phyloP scores from a whole-genome alignment of 495 filamentous ascomycete genomes.

The Penicillium maclennaniae region DNA sequence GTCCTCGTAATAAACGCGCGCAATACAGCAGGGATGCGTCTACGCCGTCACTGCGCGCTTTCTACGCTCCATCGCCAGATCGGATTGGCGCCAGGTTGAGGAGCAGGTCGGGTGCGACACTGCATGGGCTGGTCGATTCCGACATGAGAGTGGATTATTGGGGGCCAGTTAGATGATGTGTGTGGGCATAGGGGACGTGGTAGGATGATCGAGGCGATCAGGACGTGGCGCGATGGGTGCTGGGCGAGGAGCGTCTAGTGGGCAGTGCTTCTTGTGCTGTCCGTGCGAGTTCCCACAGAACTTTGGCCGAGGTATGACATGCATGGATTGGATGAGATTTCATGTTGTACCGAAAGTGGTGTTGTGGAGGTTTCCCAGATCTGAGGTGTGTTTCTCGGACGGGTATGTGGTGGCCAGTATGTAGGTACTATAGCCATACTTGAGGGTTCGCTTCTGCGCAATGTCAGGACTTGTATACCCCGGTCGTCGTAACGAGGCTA shows the following conservation, averaged over 20 bases:
- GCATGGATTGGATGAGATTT: constrained; percentile 11
- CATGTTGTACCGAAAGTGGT: constrained; percentile 8
- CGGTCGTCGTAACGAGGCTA: too few relatives aligned
- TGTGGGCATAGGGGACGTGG: neutral
- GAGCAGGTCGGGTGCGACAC: constrained; percentile 27
- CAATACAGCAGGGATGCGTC: neutral
- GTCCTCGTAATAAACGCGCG: neutral
- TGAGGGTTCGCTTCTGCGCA: too few relatives aligned
- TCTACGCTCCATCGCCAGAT: constrained; percentile 1
- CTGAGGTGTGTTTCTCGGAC: neutral
- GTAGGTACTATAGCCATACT: too few relatives aligned
- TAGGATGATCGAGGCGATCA: neutral
- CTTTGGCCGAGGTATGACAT: constrained; percentile 23
- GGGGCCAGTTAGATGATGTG: neutral
- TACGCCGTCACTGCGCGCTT: neutral
- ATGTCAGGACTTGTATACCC: too few relatives aligned
- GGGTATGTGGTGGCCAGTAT: too few relatives aligned
- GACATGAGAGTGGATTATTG: constrained; percentile 9
- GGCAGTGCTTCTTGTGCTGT: constrained; percentile 5
- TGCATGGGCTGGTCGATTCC: constrained; percentile 23
- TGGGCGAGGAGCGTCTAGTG: constrained; percentile 4
- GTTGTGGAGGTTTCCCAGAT: neutral
- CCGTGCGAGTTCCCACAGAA: constrained; percentile 5
- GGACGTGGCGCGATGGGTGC: constrained; percentile 1
- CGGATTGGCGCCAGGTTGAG: neutral